Percentiles rank a stretch among this genome's conserved stretches.
Evolutionary conservation across 1,139 yeast species (phyloP).

Genomic region (Candida dubliniensis): DNA sequence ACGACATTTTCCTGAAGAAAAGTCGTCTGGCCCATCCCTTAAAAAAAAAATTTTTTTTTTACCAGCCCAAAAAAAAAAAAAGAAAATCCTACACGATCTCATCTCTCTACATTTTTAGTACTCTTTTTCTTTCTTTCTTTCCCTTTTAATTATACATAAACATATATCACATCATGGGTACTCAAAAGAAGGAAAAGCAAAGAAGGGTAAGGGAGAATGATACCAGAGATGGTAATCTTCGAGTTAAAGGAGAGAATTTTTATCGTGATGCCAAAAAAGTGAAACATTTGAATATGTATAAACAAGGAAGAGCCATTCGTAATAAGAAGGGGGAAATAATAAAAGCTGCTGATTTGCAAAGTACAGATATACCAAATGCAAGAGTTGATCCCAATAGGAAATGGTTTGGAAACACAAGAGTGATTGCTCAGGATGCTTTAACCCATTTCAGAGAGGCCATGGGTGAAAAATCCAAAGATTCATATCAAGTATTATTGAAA

Average conservation of each 20-base stretch:
- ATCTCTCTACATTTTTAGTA: not conserved
- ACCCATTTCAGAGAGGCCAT: conserved; percentile 92
- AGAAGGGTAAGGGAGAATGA: conserved; percentile 84
- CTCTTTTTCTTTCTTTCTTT: not conserved
- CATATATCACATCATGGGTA: conserved; percentile 61
- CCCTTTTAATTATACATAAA: not conserved
- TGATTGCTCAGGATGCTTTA: conserved; percentile 94
- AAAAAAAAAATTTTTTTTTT: not conserved
- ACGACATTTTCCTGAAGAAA: too few relatives aligned
- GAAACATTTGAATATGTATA: conserved; percentile 88
- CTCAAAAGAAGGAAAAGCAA: conserved; percentile 85
- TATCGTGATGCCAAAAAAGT: conserved; percentile 93
- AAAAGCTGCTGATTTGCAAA: conserved; percentile 85
- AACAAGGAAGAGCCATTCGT: conserved; percentile 82
- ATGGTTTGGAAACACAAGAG: conserved; percentile 98
- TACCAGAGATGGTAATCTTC: conserved; percentile 82
- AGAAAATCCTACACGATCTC: not conserved
- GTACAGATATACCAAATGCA: conserved; percentile 85
- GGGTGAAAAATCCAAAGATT: conserved; percentile 82
- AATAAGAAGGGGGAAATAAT: conserved; percentile 86
- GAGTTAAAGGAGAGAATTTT: conserved; percentile 96
- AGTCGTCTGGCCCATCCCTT: too few relatives aligned
- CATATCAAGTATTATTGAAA: conserved; percentile 83
- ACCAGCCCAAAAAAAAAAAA: not conserved
- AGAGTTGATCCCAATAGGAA: conserved; percentile 94